Conservation (phyloP, 2,329 filamentous ascomycete genomes). For the Teratosphaeria pseudoeucalypti region DNA sequence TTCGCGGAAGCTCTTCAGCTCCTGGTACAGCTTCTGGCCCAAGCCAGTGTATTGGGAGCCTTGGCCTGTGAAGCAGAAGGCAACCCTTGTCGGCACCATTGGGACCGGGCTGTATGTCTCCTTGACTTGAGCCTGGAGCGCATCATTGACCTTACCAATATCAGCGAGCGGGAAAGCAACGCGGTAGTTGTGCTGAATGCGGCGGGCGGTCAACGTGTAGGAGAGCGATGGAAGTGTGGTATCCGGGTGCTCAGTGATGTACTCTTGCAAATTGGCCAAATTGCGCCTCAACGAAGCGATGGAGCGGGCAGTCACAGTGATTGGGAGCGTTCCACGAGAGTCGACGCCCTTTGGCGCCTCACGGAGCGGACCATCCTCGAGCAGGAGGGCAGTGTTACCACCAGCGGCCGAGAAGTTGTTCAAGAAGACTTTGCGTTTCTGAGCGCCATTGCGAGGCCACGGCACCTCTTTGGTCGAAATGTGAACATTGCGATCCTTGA, state of each 20-base stretch:
- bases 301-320: conserved; percentile 42
- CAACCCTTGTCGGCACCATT: conserved; percentile 41
- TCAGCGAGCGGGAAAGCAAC: conserved; percentile 38
- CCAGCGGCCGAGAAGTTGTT: conserved; percentile 46
- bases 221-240: conserved; percentile 39
- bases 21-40: conserved; percentile 40
- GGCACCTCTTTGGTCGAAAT: conserved; percentile 38
- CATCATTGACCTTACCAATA: conserved; percentile 36
- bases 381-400: conserved; percentile 43
- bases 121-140: conserved; percentile 38
- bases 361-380: conserved; percentile 40
- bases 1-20: conserved; percentile 37
- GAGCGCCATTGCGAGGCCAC: conserved; percentile 37
- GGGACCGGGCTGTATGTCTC: conserved; percentile 43
- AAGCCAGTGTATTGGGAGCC: conserved; percentile 44
- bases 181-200: conserved; percentile 45
- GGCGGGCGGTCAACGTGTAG: conserved; percentile 43
- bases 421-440: conserved; percentile 40
- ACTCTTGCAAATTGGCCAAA: conserved; percentile 37
- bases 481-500: conserved; percentile 43
- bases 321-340: conserved; percentile 36
- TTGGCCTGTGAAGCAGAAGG: conserved; percentile 44
- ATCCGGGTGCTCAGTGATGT: conserved; percentile 34
- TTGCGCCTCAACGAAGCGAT: conserved; percentile 44
- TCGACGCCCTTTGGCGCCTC: conserved; percentile 33